Base-by-base conservation (phyloP, 2,329 filamentous ascomycete genomes). In the Pyrenochaeta sp. region DNA sequence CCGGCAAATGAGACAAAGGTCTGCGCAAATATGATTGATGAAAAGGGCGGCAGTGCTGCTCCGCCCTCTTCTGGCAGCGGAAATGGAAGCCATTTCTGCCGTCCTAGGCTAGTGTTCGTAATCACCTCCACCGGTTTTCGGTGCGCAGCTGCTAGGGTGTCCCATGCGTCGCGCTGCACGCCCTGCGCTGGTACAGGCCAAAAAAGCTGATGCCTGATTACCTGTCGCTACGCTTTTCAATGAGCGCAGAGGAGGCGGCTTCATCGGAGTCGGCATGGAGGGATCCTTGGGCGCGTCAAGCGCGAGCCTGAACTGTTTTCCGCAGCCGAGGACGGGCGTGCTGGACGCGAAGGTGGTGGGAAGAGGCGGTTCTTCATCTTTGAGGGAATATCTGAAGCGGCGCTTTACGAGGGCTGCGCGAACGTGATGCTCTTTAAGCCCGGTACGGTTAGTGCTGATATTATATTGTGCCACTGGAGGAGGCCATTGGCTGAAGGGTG, bases 61-160 rank as follows among this genome's bases (percentile, higher is more conserved):
- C 66, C 67, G 68, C 69, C 67, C 66, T 67, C 56, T 59, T 57
- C 60, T 57, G 35, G 48, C 56, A 50, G 54, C 56, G 63, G 64
- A 48, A 60, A 62, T 60, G 44, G 49, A 58, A 45, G 53, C 56
- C 43, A 30, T 58, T 44, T 54, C 59, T 58, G 57, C 68, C 63
- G 57, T 49, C 36, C 58, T 52, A 44, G 60, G 51, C 54, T 64
- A 64, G 66, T 45, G 45, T 53, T 67, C 60, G 64, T 67, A 66
- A 64, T 58, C 63, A 66, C 42, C 42, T 61, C 63, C 49, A 61
- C 66, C 57, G 59, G 65, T 67, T 58, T 59, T 48, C 52, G 55
- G 31, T 31, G 41, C 53, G 59, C 63, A 62, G 62, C 58, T 60
- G 63, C 65, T 50, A 54, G 61, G 61, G 46, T 58, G 57, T 32